Evolutionary conservation across 2,329 filamentous ascomycete species (phyloP).

Genomic region (Stagonosporopsis tanaceti): DNA sequence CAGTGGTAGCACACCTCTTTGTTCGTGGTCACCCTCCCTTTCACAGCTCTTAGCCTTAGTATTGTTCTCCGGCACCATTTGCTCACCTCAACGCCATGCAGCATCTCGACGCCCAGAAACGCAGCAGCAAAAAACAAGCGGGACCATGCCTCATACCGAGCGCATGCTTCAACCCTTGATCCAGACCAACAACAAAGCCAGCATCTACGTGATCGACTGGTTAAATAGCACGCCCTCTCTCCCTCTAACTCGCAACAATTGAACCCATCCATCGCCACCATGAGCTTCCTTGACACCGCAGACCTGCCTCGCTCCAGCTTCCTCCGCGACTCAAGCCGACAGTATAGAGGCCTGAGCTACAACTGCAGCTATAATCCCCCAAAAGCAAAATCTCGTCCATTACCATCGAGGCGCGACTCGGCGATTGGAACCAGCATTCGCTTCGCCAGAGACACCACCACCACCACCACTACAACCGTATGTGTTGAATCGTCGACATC

Average conservation of each 20-base stretch:
- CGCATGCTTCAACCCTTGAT: not conserved
- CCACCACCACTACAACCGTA: not conserved
- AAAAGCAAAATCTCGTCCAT: not conserved
- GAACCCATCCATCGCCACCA: not conserved
- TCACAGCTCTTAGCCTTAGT: not conserved
- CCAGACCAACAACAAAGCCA: not conserved
- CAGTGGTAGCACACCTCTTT: not conserved
- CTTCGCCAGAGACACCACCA: not conserved
- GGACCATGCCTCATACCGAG: not conserved
- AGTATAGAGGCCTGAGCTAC: slow-evolving; percentile 10
- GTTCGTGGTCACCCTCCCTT: not conserved
- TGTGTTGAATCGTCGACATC: not conserved
- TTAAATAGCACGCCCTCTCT: not conserved
- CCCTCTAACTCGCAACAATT: not conserved
- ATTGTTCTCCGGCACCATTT: slow-evolving; percentile 7
- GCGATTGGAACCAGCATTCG: not conserved
- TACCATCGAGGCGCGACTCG: slow-evolving; percentile 7
- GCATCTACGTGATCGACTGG: not conserved
- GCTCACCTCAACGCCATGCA: not conserved
- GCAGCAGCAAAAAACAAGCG: not conserved
- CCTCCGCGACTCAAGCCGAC: slow-evolving; percentile 2
- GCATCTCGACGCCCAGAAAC: not conserved
- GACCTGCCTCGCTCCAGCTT: slow-evolving; percentile 4
- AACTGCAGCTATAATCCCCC: slow-evolving; percentile 4
- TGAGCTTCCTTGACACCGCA: slow-evolving; percentile 11